Evolutionary conservation across 1,284 basidiomycete genomes (phyloP).

Genomic region (Trichosporon asahii): DNA sequence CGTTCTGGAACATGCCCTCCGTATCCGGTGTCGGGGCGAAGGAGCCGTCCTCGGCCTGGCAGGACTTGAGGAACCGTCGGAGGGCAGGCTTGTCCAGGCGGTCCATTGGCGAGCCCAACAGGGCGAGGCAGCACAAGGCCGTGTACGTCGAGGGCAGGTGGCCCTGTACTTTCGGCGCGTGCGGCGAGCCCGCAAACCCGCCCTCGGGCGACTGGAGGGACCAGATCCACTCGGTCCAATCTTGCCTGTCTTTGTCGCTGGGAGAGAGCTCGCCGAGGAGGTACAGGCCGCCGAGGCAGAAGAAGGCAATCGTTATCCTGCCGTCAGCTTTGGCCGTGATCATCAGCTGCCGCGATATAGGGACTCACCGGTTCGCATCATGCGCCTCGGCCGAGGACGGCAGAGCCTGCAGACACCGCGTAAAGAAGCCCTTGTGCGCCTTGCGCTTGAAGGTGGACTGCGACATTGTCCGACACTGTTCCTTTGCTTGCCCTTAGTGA

Average conservation of each 20-base stretch:
- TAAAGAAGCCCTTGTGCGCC: slow-evolving; percentile 48
- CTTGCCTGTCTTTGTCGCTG: slow-evolving; percentile 57
- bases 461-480: slow-evolving; percentile 20
- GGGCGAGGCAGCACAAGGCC: slow-evolving; percentile 71
- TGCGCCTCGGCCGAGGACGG: slow-evolving; percentile 42
- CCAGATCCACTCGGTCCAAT: slow-evolving; percentile 84
- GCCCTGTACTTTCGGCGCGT: slow-evolving; percentile 59
- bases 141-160: slow-evolving; percentile 93
- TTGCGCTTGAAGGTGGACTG: slow-evolving; percentile 50
- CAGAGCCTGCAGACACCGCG: slow-evolving; percentile 43
- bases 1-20: slow-evolving; percentile 43
- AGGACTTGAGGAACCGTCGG: slow-evolving; percentile 61
- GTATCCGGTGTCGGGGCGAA: slow-evolving; percentile 65
- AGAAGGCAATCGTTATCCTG: slow-evolving; percentile 78
- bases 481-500: too few species aligned
- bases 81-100: slow-evolving; percentile 65
- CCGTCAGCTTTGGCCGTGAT: neutral
- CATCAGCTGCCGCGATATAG: neutral
- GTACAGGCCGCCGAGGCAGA: slow-evolving; percentile 74
- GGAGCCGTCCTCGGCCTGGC: slow-evolving; percentile 77
- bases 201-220: slow-evolving; percentile 66
- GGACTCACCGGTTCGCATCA: slow-evolving; percentile 47
- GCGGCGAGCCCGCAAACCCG: slow-evolving; percentile 74
- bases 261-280: slow-evolving; percentile 62
- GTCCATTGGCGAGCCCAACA: slow-evolving; percentile 75